Percentiles rank a stretch among this genome's conserved stretches.
These are phyloP conservation scores for Tetracladium setigerum DNA, from an alignment of 495 filamentous ascomycete genomes.

Conservation along the genomic window DNA sequence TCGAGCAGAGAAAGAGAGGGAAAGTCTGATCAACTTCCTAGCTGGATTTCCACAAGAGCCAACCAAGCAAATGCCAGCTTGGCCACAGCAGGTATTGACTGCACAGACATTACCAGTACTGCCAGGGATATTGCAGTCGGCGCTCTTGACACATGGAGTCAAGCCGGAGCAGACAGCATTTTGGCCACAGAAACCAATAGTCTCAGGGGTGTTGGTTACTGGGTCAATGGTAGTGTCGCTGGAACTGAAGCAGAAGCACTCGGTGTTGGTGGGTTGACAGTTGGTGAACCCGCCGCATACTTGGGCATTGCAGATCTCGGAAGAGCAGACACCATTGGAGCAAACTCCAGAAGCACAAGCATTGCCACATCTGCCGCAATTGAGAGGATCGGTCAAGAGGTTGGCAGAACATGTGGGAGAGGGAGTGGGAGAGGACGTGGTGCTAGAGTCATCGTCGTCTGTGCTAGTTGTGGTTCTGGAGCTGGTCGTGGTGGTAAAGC, in stretches of 20 bases:
- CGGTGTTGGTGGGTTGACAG: background rate
- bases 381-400: conserved; percentile 1
- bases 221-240: too few relatives aligned
- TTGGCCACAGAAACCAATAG: conserved; percentile 5
- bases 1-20: too few relatives aligned
- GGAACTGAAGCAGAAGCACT: conserved; percentile 6
- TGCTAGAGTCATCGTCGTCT: too few relatives aligned
- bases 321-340: background rate
- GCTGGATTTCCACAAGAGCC: too few relatives aligned
- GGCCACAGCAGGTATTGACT: conserved; percentile 2
- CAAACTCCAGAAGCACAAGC: conserved; percentile 4
- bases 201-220: background rate
- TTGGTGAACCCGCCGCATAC: conserved; percentile 7
- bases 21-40: too few relatives aligned
- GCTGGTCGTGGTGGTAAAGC: background rate
- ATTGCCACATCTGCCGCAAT: conserved; percentile 7
- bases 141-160: background rate
- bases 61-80: too few relatives aligned
- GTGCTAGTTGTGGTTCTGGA: background rate
- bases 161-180: conserved; percentile 3
- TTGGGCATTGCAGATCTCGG: background rate
- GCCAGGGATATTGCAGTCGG: conserved; percentile 1
- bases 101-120: conserved; percentile 8
- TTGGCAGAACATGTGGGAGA: conserved; percentile 2
- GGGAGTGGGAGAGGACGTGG: background rate